phyloP scores from a whole-genome alignment of 202 grass and related monocot species.

The Setaria viridis region DNA sequence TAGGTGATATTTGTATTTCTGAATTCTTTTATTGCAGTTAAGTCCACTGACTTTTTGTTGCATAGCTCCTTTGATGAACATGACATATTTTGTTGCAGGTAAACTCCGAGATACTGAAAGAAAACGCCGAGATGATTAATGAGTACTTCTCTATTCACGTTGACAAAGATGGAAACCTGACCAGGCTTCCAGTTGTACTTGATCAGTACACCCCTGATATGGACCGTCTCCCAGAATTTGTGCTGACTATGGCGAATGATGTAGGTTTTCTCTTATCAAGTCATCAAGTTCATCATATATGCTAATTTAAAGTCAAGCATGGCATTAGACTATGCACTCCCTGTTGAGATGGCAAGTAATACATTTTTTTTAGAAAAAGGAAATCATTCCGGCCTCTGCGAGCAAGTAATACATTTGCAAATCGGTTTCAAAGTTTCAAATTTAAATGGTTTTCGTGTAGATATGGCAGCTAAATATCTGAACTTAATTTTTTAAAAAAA shows the following conservation, averaged over 20 bases:
- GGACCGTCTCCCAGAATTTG: conserved; percentile 85
- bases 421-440: conserved; percentile 18
- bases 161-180: conserved; percentile 77
- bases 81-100: conserved; percentile 55
- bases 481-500: background rate
- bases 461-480: background rate
- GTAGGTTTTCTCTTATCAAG: conserved; percentile 64
- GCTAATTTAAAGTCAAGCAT: conserved; percentile 33
- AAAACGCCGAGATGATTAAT: conserved; percentile 85
- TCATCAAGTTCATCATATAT: conserved; percentile 30
- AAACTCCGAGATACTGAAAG: conserved; percentile 81
- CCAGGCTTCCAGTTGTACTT: conserved; percentile 89
- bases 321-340: background rate
- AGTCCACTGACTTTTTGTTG: conserved; percentile 24
- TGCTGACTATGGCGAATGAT: conserved; percentile 85
- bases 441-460: conserved; percentile 17
- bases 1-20: conserved; percentile 24
- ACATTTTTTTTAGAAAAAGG: background rate
- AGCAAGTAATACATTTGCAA: background rate
- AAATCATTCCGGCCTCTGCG: too few relatives aligned
- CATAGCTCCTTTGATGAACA: background rate
- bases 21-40: conserved; percentile 20
- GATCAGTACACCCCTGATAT: conserved; percentile 95
- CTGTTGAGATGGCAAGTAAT: conserved; percentile 17
- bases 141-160: conserved; percentile 89